These are phyloP conservation scores for Psilocybe tampanensis DNA, from an alignment of 768 basidiomycete species.

Conservation along the genomic window DNA sequence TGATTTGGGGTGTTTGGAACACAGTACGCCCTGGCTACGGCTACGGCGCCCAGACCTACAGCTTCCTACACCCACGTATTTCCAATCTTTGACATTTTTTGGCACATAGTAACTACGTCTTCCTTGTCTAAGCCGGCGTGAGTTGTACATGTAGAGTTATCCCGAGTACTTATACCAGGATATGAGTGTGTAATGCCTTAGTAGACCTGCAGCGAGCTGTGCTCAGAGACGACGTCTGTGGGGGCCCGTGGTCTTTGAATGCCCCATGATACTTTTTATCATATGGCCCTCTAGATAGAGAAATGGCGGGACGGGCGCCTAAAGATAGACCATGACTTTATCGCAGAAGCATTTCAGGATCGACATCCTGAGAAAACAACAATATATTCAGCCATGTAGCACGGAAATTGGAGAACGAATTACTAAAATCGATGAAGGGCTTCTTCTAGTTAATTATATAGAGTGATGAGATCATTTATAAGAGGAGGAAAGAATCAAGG, in stretches of 20 bases:
- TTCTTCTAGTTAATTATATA: not conserved
- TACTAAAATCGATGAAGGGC: not conserved
- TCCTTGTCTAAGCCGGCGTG: not conserved
- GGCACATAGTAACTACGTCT: not conserved
- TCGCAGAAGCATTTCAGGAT: not conserved
- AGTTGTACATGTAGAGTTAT: no score
- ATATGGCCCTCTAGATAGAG: not conserved
- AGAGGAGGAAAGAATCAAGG: not conserved
- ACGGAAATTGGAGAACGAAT: not conserved
- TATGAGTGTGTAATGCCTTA: no score
- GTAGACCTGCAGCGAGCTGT: no score
- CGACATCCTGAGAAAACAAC: not conserved
- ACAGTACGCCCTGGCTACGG: no score
- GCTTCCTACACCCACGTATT: no score
- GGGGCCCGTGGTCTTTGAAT: no score
- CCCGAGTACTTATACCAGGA: not conserved
- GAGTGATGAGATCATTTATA: not conserved
- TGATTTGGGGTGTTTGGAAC: no score
- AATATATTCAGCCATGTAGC: not conserved
- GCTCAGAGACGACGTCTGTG: no score
- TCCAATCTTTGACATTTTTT: not conserved
- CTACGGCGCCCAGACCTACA: no score
- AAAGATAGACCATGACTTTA: not conserved
- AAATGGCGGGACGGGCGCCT: not conserved
- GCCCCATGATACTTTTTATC: no score